These are phyloP conservation scores for Mycena kentingensis DNA, from an alignment of 768 basidiomycete genomes.

Conservation along the genomic window DNA sequence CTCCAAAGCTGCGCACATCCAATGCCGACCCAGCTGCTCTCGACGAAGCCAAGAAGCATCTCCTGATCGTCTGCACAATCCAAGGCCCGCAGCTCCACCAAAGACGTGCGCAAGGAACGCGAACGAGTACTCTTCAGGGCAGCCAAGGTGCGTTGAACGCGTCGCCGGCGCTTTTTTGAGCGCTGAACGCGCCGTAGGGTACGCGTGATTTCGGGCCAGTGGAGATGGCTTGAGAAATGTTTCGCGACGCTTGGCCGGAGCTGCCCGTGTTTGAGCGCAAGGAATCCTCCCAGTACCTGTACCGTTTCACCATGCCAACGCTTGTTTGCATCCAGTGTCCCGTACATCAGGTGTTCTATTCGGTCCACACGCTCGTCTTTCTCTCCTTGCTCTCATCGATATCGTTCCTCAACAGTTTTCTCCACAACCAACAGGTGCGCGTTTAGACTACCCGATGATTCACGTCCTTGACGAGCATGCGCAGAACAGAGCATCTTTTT, in stretches of 20 bases:
- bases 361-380: too few species aligned
- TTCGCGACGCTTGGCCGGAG: constrained; percentile 89
- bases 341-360: too few species aligned
- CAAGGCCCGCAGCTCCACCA: constrained; percentile 40
- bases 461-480: too few species aligned
- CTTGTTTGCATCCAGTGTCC: too few species aligned
- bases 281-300: too few species aligned
- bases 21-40: constrained; percentile 51
- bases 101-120: constrained; percentile 60
- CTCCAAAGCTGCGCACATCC: constrained; percentile 53
- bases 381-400: too few species aligned
- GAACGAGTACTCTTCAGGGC: constrained; percentile 84
- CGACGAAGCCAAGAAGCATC: constrained; percentile 66
- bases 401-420: too few species aligned
- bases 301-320: too few species aligned
- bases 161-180: constrained; percentile 6
- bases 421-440: too few species aligned
- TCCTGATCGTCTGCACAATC: constrained; percentile 55
- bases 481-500: too few species aligned
- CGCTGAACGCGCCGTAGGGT: constrained; percentile 54
- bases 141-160: constrained; percentile 68
- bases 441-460: too few species aligned
- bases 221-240: constrained; percentile 88
- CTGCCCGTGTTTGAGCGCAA: constrained; percentile 98
- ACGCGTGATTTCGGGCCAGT: constrained; percentile 92